These are phyloP conservation scores for Fusarium sarcochroum DNA, from an alignment of 2,329 filamentous ascomycete species.

Conservation along the genomic window DNA sequence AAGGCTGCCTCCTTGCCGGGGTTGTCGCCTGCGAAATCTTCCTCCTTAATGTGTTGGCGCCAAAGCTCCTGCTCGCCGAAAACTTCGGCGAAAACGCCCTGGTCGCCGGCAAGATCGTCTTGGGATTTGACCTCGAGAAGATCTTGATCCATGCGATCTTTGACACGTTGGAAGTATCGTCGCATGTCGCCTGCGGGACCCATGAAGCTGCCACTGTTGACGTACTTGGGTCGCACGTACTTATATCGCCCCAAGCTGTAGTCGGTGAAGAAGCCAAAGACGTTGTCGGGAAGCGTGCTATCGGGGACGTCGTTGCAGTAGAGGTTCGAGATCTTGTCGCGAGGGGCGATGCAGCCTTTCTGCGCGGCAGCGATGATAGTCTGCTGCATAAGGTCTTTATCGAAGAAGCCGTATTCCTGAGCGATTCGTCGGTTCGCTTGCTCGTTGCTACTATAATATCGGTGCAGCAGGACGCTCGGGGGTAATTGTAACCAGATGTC, in stretches of 20 bases:
- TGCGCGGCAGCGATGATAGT: constrained; percentile 46
- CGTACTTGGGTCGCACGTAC: constrained; percentile 48
- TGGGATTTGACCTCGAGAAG: constrained; percentile 26
- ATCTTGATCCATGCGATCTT: constrained; percentile 46
- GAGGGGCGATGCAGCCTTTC: constrained; percentile 45
- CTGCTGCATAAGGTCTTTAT: constrained; percentile 39
- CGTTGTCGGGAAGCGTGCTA: constrained; percentile 40
- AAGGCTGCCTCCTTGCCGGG: constrained; percentile 29
- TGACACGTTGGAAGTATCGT: constrained; percentile 45
- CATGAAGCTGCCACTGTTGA: constrained; percentile 52
- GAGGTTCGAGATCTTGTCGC: constrained; percentile 44
- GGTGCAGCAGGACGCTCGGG: constrained; percentile 48
- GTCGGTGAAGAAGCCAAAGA: constrained; percentile 46
- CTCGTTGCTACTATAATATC: constrained; percentile 45
- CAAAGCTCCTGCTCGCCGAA: constrained; percentile 50
- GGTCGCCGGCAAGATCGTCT: constrained; percentile 47
- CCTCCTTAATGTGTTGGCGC: constrained; percentile 33
- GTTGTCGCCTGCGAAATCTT: constrained; percentile 30
- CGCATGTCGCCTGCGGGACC: constrained; percentile 49
- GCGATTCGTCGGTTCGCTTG: constrained; percentile 40
- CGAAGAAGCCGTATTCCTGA: constrained; percentile 38
- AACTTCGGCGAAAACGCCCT: constrained; percentile 52
- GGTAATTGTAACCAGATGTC: constrained; percentile 52
- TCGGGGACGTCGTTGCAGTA: constrained; percentile 45
- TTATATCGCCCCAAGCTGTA: constrained; percentile 31